Evolutionary conservation across 2,329 filamentous ascomycete species (phyloP).

Genomic region (Dactylellina parvicollis): DNA sequence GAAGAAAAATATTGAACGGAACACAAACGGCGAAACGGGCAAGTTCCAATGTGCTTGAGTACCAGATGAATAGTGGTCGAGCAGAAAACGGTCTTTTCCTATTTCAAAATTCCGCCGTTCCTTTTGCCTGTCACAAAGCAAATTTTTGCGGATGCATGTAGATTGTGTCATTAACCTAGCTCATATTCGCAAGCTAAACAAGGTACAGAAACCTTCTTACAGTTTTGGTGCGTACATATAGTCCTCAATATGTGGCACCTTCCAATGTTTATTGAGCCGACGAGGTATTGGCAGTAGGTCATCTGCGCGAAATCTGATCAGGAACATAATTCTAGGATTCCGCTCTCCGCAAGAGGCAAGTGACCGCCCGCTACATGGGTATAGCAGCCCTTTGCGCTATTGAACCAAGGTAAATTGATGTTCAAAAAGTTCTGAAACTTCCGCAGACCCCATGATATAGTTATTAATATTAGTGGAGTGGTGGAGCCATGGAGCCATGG

Average conservation of each 20-base stretch:
- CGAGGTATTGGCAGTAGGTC: not conserved
- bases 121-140: not conserved
- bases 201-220: not conserved
- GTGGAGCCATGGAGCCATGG: too few species aligned
- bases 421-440: too few species aligned
- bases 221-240: not conserved
- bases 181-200: not conserved
- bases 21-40: conserved; percentile 29
- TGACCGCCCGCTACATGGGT: not conserved
- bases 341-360: conserved; percentile 10
- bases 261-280: conserved; percentile 9
- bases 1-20: not conserved
- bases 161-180: conserved; percentile 21
- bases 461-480: too few species aligned
- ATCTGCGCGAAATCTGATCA: not conserved
- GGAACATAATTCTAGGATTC: not conserved
- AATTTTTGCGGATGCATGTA: conserved; percentile 1
- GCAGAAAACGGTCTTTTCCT: conserved; percentile 2
- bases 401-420: too few species aligned
- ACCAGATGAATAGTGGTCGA: not conserved
- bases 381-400: not conserved
- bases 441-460: too few species aligned
- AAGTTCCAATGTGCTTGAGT: conserved; percentile 2
- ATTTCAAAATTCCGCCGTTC: conserved; percentile 2
- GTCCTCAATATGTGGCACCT: too few species aligned